phyloP scores from a whole-genome alignment of 257 asterid genomes.

The Salvia hispanica region DNA sequence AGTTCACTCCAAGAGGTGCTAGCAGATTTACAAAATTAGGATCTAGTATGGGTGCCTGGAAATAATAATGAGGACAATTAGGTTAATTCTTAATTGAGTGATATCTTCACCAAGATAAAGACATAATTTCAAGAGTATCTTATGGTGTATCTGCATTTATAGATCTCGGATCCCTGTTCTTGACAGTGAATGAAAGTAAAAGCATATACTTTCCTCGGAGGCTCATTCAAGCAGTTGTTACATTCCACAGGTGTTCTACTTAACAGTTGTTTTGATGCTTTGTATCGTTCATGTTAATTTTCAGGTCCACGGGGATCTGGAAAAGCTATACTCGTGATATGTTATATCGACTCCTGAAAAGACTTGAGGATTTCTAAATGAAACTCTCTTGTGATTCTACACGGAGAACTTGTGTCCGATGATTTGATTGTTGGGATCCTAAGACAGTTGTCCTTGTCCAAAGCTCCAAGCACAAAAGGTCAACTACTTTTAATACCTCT shows the following conservation, averaged over 20 bases:
- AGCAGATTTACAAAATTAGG: background rate
- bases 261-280: constrained; percentile 21
- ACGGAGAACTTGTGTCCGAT: constrained; percentile 97
- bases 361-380: background rate
- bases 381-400: constrained; percentile 22
- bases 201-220: background rate
- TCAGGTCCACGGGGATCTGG: constrained; percentile 99
- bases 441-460: constrained; percentile 85
- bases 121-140: constrained; percentile 3
- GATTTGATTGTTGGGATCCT: constrained; percentile 94
- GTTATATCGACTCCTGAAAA: constrained; percentile 18
- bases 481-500: constrained; percentile 1
- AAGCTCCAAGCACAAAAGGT: constrained; percentile 72
- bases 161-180: background rate
- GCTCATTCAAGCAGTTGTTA: background rate
- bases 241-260: background rate
- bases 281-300: constrained; percentile 21
- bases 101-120: background rate
- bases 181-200: background rate
- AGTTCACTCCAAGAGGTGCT: constrained; percentile 9
- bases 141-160: constrained; percentile 17
- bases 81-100: background rate
- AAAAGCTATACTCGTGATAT: constrained; percentile 64
- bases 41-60: background rate
- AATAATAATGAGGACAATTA: background rate